phyloP scores from a whole-genome alignment of 2,329 filamentous ascomycete species.

The Thielaviopsis punctulata region DNA sequence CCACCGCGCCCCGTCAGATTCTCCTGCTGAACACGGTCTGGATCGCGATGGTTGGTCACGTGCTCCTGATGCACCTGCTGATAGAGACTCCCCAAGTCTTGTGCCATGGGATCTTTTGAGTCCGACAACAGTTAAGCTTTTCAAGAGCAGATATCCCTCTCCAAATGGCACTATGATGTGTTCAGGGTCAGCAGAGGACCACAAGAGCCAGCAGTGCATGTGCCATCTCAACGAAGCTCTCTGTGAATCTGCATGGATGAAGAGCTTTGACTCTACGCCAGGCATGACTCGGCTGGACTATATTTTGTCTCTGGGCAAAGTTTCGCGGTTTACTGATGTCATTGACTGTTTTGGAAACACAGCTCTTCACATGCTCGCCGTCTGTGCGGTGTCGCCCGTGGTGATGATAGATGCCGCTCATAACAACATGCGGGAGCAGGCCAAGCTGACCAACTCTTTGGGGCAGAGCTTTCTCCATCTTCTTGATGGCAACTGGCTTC shows the following conservation, averaged over 20 bases:
- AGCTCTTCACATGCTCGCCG: slow-evolving; percentile 28
- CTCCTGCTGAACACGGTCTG: background rate
- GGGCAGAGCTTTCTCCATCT: slow-evolving; percentile 34
- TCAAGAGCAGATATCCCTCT: slow-evolving; percentile 13
- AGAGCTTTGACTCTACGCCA: background rate
- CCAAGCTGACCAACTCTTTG: slow-evolving; percentile 24
- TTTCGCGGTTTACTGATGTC: slow-evolving; percentile 1
- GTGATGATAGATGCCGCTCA: slow-evolving; percentile 12
- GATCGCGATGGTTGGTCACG: slow-evolving; percentile 10
- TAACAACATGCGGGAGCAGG: background rate
- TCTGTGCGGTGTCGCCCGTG: slow-evolving; percentile 17
- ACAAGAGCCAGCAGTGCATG: background rate
- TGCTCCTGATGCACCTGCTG: slow-evolving; percentile 17
- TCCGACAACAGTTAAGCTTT: slow-evolving; percentile 15
- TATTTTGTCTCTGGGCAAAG: slow-evolving; percentile 1
- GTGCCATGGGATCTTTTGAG: slow-evolving; percentile 34
- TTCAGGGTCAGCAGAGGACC: background rate
- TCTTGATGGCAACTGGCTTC: slow-evolving; percentile 22
- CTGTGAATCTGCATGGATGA: background rate
- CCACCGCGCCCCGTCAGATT: slow-evolving; percentile 6
- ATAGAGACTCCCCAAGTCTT: slow-evolving; percentile 13
- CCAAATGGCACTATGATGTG: background rate
- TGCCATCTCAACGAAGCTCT: background rate
- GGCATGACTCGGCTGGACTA: background rate
- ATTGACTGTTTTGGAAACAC: slow-evolving; percentile 31